phyloP scores from a whole-genome alignment of 305 asterid species.

The Galium porrigens region DNA sequence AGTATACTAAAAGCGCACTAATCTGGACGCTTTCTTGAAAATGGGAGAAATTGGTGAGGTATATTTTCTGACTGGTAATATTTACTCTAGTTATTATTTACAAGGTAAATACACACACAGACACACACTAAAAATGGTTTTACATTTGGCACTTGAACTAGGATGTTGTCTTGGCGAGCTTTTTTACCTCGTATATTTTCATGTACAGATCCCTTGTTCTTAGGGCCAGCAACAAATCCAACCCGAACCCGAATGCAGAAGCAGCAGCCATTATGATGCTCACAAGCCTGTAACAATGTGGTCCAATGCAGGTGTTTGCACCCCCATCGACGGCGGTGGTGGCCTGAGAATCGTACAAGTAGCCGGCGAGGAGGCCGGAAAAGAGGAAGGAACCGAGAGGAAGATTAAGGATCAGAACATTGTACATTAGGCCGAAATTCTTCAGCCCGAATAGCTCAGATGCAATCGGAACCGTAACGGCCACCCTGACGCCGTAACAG shows the following conservation, averaged over 20 bases:
- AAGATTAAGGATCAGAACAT: slow-evolving; percentile 18
- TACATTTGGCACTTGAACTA: background rate
- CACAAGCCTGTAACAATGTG: slow-evolving; percentile 19
- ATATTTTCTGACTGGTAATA: background rate
- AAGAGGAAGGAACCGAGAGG: slow-evolving; percentile 24
- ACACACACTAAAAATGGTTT: background rate
- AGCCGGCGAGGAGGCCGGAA: slow-evolving; percentile 23
- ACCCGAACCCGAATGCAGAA: slow-evolving; percentile 13
- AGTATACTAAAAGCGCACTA: background rate
- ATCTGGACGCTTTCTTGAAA: background rate
- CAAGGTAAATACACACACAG: background rate
- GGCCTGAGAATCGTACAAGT: slow-evolving; percentile 19
- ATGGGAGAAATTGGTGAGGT: background rate
- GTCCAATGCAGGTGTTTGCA: slow-evolving; percentile 14
- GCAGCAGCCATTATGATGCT: slow-evolving; percentile 16
- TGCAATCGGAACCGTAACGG: slow-evolving; percentile 17
- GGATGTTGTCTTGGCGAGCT: slow-evolving; percentile 4
- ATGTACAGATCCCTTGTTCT: slow-evolving; percentile 13
- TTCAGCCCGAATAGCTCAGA: slow-evolving; percentile 19
- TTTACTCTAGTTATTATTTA: no score
- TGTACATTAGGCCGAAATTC: slow-evolving; percentile 15
- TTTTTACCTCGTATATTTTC: slow-evolving; percentile 12
- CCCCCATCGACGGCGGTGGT: slow-evolving; percentile 10
- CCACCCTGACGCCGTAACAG: slow-evolving; percentile 17
- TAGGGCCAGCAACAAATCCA: slow-evolving; percentile 17